Evolutionary conservation across 208 protist species (phyloP), one percentile per base, ranked within the genome.

Genomic region (Acanthamoeba healyi): DNA sequence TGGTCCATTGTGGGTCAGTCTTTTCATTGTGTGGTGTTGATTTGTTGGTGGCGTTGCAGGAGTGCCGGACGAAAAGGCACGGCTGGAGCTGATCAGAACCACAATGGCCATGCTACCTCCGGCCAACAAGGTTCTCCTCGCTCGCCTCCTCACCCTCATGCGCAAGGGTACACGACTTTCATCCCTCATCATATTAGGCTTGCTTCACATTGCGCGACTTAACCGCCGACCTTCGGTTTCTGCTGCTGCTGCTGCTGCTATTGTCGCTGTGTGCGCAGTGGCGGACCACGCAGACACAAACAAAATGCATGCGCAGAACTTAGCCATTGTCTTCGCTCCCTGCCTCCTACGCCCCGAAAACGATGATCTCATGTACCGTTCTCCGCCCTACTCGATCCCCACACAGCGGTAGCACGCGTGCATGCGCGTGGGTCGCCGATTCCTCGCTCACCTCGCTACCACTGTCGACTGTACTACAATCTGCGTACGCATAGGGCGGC

Each of bases 261-360:
- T 17, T 34, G 29, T 49, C 44, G 44, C 7, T 49, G 44, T 12
- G 12, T 12, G 7, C 4, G 7, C 38, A 86, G 74, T 86, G 38
- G 74, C 74, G 46, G 74, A 86, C 74, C 74, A 86, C 74, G 38
- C 42, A 6, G 46, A 56, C 74, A 29, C 34, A 2, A 86, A 86
- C 42, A 46, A 86, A 26, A 86, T 86, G 74, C 74, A 86, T 24
- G 38, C 74, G 19, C 46, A 46, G n/a, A 86, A 86, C 42, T 26
- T 86, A 38, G 74, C 74, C 24, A 86, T 86, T 24, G 74, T 86
- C 5, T 86, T 86, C 34, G 74, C 74, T 2, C 74, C 74, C 74
- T 86, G 42, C 46, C 17, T 86, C 12, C 42, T 86, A 12, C 74
- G 74, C 42, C 42, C 38, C 46, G 24, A 24, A 2, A 86, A 86